Evolutionary conservation across 106 monocot species (phyloP).

Genomic region (Triglochin maritima): DNA sequence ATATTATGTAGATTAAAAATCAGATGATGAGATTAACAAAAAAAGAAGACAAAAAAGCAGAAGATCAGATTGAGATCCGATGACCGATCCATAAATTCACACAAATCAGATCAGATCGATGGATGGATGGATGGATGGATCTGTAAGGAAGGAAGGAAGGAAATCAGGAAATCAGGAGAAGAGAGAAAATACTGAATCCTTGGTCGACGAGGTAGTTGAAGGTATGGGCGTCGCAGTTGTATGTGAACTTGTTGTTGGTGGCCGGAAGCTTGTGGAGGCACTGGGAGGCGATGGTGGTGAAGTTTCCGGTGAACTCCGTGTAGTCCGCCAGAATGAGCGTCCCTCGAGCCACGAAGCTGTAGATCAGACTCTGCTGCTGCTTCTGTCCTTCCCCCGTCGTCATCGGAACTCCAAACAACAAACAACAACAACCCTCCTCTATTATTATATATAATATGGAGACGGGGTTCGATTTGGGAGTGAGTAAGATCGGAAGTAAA

Average conservation of each 20-base stretch:
- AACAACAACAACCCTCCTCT: background rate
- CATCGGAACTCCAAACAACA: background rate
- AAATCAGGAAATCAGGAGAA: background rate
- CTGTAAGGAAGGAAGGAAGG: background rate
- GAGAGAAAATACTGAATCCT: conserved; percentile 10
- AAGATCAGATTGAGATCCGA: too few relatives aligned
- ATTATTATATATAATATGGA: background rate
- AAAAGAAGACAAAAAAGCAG: too few relatives aligned
- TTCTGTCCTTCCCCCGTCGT: background rate
- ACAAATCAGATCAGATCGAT: background rate
- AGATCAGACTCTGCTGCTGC: conserved; percentile 21
- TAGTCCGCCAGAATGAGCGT: conserved; percentile 15
- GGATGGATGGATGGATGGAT: background rate
- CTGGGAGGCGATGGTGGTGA: conserved; percentile 17
- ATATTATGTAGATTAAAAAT: too few relatives aligned
- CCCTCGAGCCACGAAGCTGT: conserved; percentile 22
- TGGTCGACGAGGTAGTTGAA: conserved; percentile 21
- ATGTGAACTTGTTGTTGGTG: conserved; percentile 22
- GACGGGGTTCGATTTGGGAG: background rate
- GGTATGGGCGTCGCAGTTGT: conserved; percentile 20
- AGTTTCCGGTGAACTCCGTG: conserved; percentile 22
- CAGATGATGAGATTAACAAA: too few relatives aligned
- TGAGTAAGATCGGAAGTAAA: too few relatives aligned
- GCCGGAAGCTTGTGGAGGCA: conserved; percentile 22
- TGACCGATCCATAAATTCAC: background rate